Evolutionary conservation across 805 yeast genomes (phyloP).

Genomic region (Schwanniomyces polymorphus): DNA sequence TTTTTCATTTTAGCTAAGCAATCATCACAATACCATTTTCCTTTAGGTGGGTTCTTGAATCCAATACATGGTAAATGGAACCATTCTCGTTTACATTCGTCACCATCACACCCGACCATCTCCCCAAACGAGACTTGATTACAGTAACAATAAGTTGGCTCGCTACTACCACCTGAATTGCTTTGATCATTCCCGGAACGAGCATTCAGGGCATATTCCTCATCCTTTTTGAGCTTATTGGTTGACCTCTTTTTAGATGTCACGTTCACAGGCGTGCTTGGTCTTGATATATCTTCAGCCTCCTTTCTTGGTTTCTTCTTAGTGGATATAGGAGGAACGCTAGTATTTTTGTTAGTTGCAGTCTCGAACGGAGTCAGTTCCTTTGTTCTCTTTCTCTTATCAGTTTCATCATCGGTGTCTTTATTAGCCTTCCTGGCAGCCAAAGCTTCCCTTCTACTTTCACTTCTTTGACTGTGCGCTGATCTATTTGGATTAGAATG

Average conservation of each 20-base stretch:
- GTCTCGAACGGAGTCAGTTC: constrained; percentile 13
- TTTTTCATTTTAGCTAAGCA: constrained; percentile 36
- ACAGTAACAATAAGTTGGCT: constrained; percentile 93
- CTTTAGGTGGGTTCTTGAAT: constrained; percentile 76
- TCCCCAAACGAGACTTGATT: constrained; percentile 97
- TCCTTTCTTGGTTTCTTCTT: constrained; percentile 20
- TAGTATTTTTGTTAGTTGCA: background rate
- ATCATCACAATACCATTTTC: constrained; percentile 48
- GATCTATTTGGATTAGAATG: constrained; percentile 43
- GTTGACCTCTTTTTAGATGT: constrained; percentile 19
- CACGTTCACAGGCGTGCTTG: constrained; percentile 13
- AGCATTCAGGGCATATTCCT: background rate
- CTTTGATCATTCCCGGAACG: constrained; percentile 3
- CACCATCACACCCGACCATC: constrained; percentile 99
- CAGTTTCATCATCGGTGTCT: constrained; percentile 29
- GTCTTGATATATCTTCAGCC: constrained; percentile 13
- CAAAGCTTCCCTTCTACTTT: constrained; percentile 86
- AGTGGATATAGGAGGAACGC: background rate
- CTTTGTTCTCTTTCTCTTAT: constrained; percentile 10
- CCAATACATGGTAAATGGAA: constrained; percentile 94
- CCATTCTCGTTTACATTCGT: constrained; percentile 90
- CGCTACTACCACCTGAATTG: constrained; percentile 27
- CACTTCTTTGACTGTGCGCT: constrained; percentile 76
- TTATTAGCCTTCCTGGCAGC: constrained; percentile 78
- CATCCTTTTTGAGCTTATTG: constrained; percentile 22